Evolutionary conservation across 352 stramenopile genomes (phyloP).

Genomic region (Pythium phragmitis): DNA sequence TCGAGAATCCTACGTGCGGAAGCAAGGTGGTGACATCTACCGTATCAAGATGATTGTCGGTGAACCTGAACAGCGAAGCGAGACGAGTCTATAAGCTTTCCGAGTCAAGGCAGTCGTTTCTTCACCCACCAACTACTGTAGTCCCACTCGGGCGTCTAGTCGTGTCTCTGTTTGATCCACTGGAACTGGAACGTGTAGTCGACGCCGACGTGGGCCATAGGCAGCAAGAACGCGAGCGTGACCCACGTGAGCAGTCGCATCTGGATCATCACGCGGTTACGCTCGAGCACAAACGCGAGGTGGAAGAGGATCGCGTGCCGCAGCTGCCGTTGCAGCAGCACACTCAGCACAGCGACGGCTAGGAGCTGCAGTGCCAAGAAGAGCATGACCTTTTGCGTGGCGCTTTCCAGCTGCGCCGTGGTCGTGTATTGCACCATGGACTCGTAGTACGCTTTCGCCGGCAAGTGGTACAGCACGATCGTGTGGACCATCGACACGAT

Average conservation of each 20-base stretch:
- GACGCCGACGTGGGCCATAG: conserved; percentile 28
- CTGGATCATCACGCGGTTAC: conserved; percentile 34
- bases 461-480: conserved; percentile 31
- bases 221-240: conserved; percentile 30
- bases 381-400: conserved; percentile 19
- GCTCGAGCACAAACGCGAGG: conserved; percentile 38
- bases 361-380: conserved; percentile 30
- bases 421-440: conserved; percentile 19
- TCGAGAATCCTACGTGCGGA: conserved; percentile 63
- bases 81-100: neutral
- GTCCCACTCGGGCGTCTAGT: no score
- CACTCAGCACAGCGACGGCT: conserved; percentile 26
- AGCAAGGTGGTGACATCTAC: conserved; percentile 74
- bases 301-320: conserved; percentile 30
- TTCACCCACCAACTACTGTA: neutral
- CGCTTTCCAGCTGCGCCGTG: neutral
- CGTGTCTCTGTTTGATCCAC: conserved; percentile 22
- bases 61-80: neutral
- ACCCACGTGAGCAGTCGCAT: conserved; percentile 31
- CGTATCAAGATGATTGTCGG: conserved; percentile 28
- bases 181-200: conserved; percentile 35
- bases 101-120: neutral
- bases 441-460: conserved; percentile 36
- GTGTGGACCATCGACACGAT: conserved; percentile 32
- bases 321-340: conserved; percentile 22